Evolutionary conservation across 352 stramenopile genomes (phyloP).

Genomic region (Pilasporangium apinafurcum): DNA sequence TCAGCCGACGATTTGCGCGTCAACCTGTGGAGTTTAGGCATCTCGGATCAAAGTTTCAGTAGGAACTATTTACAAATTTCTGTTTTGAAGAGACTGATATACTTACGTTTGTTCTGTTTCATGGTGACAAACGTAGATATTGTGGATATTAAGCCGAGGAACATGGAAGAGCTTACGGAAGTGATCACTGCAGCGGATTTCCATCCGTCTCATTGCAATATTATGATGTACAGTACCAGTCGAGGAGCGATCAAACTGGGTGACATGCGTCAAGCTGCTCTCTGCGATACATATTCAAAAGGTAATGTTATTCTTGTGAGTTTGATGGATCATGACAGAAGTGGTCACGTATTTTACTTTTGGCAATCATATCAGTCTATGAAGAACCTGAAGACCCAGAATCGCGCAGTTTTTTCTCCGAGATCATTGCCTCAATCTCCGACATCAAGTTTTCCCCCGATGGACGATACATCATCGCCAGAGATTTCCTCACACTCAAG

Average conservation of each 20-base stretch:
- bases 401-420: slow-evolving; percentile 90
- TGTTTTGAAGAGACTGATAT: slow-evolving; percentile 1
- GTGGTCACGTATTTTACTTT: neutral
- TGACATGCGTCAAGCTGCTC: slow-evolving; percentile 88
- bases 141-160: slow-evolving; percentile 95
- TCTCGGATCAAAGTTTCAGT: slow-evolving; percentile 90
- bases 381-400: slow-evolving; percentile 79
- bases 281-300: slow-evolving; percentile 85
- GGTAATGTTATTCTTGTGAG: slow-evolving; percentile 10
- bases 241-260: slow-evolving; percentile 89
- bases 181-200: slow-evolving; percentile 95
- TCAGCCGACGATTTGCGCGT: slow-evolving; percentile 95
- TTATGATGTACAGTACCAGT: slow-evolving; percentile 95
- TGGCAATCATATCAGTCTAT: slow-evolving; percentile 33
- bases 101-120: neutral
- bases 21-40: slow-evolving; percentile 94
- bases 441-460: slow-evolving; percentile 93
- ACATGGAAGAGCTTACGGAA: slow-evolving; percentile 97
- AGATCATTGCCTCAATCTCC: slow-evolving; percentile 95
- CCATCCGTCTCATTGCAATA: slow-evolving; percentile 90
- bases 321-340: neutral
- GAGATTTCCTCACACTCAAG: slow-evolving; percentile 95
- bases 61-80: slow-evolving; percentile 9
- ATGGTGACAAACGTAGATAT: no score
- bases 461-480: slow-evolving; percentile 91